Evolutionary conservation across 441 rosid species (phyloP).

Genomic region (Adansonia madagascariensis): DNA sequence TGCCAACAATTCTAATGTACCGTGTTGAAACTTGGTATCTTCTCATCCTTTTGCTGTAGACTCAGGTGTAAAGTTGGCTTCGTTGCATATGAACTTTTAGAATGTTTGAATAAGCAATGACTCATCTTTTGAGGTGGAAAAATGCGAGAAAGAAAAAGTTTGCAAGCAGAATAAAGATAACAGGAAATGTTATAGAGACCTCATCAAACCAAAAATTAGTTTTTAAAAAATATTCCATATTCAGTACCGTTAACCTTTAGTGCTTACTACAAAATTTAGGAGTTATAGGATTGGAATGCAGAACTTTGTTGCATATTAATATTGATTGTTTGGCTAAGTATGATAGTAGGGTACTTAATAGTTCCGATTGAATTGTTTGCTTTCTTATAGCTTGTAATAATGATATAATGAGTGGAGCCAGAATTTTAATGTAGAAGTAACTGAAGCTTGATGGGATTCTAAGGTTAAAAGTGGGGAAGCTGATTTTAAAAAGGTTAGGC

Average conservation of each 20-base stretch:
- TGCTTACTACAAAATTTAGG: neutral
- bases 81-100: neutral
- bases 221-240: neutral
- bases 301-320: neutral
- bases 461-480: neutral
- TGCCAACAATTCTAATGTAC: neutral
- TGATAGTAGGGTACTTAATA: neutral
- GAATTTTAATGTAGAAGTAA: neutral
- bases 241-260: neutral
- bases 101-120: neutral
- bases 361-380: neutral
- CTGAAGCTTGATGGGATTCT: neutral
- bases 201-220: neutral
- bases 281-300: neutral
- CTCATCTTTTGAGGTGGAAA: neutral
- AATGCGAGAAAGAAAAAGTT: neutral
- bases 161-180: neutral
- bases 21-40: neutral
- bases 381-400: neutral
- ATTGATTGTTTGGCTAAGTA: neutral
- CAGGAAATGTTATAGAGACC: neutral
- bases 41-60: neutral
- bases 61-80: neutral
- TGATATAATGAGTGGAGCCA: neutral
- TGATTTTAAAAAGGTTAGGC: neutral